Evolutionary conservation across 108 stramenopile genomes (phyloP), one percentile per base, ranked within the genome.

Genomic region (Parietichytrium sp.): DNA sequence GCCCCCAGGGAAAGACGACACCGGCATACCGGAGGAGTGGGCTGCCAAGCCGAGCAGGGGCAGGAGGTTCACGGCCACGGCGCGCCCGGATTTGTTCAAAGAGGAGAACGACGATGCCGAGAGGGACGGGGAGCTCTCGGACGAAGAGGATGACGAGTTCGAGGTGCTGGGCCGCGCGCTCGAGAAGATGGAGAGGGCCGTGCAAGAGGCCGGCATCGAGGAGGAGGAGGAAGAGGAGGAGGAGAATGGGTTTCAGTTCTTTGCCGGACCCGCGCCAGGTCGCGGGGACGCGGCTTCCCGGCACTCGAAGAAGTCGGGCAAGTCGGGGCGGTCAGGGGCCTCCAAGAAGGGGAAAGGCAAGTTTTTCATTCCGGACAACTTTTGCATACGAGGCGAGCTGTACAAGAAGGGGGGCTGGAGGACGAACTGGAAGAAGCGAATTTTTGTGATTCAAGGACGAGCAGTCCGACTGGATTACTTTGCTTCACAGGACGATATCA

Each of bases 11-110:
- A 42, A 72, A 27, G 61, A 72, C 38, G 61, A 72, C 23, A 42
- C 36, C 61, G 38, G 38, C 38, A 38, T 72, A n/a, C 61, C 61
- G 10, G 61, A n/a, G 20, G 61, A 72, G 15, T 72, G 61, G 61
- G 45, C 13, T 2, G 45, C 36, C 2, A 42, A 33, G 0, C 42
- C 61, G 10, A 72, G 61, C 33, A 16, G 61, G 2, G 38, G 45
- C 20, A 16, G 61, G n/a, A 72, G 61, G 61, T 72, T 72, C 2
- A 72, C 61, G 8, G 61, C 61, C 38, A 45, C 61, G 13, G 61
- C 61, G 15, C 61, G 61, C 6, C 61, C 61, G 1, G 61, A 72
- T 25, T 25, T 72, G 20, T 72, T 45, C 20, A 33, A 72, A 25
- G 61, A 72, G 10, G 61, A 42, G n/a, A 20, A 72, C 61, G 38